Conservation (phyloP, 345 rosid genomes). For the Orychophragmus violaceus region DNA sequence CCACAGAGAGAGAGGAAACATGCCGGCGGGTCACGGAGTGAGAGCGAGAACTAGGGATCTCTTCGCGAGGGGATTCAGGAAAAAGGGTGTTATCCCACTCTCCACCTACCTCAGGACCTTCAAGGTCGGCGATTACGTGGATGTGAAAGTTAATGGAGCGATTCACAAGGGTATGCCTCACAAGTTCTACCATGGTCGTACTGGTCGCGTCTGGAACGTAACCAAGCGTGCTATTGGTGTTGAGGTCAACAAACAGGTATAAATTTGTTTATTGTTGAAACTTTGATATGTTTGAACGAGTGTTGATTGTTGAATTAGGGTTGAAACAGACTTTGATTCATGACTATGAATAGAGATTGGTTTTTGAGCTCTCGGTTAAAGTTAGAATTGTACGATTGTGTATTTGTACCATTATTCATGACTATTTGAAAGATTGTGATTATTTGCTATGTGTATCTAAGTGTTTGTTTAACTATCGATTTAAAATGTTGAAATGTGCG, state of each 20-base stretch:
- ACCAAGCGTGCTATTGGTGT: slow-evolving; percentile 77
- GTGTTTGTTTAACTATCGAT: neutral
- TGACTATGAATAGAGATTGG: neutral
- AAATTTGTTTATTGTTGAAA: neutral
- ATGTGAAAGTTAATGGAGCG: slow-evolving; percentile 71
- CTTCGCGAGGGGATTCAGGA: slow-evolving; percentile 61
- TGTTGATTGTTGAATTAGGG: neutral
- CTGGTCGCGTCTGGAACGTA: slow-evolving; percentile 78
- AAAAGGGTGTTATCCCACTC: slow-evolving; percentile 68
- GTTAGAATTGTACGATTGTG: too few species aligned
- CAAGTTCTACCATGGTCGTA: slow-evolving; percentile 80
- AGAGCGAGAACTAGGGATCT: slow-evolving; percentile 60
- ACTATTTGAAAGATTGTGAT: too few species aligned
- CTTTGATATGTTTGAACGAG: neutral
- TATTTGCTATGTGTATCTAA: neutral
- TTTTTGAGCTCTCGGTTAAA: too few species aligned
- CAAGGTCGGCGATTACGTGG: slow-evolving; percentile 65
- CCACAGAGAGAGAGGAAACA: neutral
- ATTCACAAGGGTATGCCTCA: slow-evolving; percentile 88
- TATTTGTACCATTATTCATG: too few species aligned
- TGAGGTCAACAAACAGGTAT: slow-evolving; percentile 70
- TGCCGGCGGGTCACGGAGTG: slow-evolving; percentile 63
- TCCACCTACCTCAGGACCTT: slow-evolving; percentile 59
- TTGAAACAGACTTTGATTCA: neutral
- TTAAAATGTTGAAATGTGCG: neutral